Conservation (phyloP, 352 stramenopile species). For the Blastocystis hominis region DNA sequence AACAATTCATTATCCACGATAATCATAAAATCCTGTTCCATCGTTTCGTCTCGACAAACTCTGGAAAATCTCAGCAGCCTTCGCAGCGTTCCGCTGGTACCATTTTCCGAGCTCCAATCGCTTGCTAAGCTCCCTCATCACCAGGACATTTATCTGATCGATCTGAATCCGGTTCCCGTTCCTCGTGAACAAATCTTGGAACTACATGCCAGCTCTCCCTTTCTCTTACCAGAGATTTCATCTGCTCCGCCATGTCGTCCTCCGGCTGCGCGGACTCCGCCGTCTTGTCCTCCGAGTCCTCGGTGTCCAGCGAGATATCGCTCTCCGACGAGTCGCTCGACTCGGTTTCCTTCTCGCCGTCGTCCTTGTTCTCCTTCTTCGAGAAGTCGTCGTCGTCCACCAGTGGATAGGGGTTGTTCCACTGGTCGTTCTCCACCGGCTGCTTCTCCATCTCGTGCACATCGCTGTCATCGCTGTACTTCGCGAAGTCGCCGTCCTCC, state of each 20-base stretch:
- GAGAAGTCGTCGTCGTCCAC: background rate
- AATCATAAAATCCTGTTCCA: background rate
- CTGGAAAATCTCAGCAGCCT: background rate
- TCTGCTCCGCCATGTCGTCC: background rate
- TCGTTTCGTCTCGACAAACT: background rate
- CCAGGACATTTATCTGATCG: background rate
- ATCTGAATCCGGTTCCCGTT: conserved; percentile 44
- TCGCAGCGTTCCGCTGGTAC: background rate
- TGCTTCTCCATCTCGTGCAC: background rate
- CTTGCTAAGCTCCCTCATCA: background rate
- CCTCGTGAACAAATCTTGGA: background rate
- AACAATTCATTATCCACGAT: conserved; percentile 47
- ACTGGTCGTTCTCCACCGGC: background rate
- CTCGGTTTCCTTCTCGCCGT: conserved; percentile 1
- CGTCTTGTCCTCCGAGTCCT: background rate
- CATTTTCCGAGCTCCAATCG: background rate
- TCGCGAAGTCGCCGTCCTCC: conserved; percentile 1
- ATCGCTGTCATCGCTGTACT: conserved; percentile 44
- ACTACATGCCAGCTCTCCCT: background rate
- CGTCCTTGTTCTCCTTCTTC: conserved; percentile 13
- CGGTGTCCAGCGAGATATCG: background rate
- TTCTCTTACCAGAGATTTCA: background rate
- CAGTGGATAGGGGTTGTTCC: background rate
- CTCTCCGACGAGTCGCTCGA: background rate
- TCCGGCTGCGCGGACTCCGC: background rate